phyloP scores from a whole-genome alignment of 2,329 filamentous ascomycete genomes.

The Byssochlamys sp. region DNA sequence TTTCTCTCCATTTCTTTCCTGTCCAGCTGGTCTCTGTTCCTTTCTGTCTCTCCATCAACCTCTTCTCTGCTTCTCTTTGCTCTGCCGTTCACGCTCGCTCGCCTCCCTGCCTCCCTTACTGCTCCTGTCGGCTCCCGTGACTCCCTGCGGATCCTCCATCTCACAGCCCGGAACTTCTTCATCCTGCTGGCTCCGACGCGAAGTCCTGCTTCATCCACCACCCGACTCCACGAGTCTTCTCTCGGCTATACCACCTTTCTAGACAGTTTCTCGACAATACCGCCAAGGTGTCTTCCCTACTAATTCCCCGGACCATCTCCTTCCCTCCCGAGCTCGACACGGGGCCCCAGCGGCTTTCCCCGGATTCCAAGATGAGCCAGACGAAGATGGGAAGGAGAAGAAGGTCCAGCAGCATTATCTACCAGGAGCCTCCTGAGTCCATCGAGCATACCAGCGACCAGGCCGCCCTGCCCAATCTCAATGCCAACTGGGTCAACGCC shows the following conservation, averaged over 20 bases:
- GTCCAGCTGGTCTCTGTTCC: not conserved
- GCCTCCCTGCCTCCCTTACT: not conserved
- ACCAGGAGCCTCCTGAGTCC: slow-evolving; percentile 91
- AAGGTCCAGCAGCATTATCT: slow-evolving; percentile 96
- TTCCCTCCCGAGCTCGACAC: slow-evolving; percentile 75
- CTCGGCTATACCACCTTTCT: slow-evolving; percentile 13
- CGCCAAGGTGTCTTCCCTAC: slow-evolving; percentile 92
- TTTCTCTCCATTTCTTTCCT: not conserved
- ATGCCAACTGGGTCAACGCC: slow-evolving; percentile 97
- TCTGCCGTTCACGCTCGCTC: not conserved
- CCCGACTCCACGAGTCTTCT: slow-evolving; percentile 19
- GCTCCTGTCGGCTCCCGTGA: not conserved
- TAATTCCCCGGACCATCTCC: slow-evolving; percentile 80
- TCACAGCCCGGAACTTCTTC: not conserved
- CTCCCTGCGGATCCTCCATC: not conserved
- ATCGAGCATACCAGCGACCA: slow-evolving; percentile 97
- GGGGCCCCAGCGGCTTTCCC: slow-evolving; percentile 47
- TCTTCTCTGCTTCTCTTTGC: not conserved
- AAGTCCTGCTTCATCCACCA: not conserved
- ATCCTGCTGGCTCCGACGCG: not conserved
- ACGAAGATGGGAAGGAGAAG: slow-evolving; percentile 67
- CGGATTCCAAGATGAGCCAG: slow-evolving; percentile 52
- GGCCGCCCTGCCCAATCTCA: slow-evolving; percentile 84
- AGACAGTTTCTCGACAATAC: slow-evolving; percentile 48
- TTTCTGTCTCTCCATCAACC: not conserved